Evolutionary conservation across 352 stramenopile species (phyloP).

Genomic region (Phytophthora kernoviae): DNA sequence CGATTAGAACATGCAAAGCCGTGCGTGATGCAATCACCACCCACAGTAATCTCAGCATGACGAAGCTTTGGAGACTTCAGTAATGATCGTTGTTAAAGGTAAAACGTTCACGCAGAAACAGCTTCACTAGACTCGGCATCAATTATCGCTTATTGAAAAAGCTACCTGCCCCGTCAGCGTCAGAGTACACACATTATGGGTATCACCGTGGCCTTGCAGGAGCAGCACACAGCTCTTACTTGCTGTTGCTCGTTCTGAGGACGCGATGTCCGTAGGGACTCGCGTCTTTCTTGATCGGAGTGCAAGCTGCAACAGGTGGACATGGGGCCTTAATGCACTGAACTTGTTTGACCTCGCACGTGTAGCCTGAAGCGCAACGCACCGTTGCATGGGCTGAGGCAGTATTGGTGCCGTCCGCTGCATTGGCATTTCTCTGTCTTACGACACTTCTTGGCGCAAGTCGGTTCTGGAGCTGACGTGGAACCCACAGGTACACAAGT

Average conservation of each 20-base stretch:
- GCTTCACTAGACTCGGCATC: too few species aligned
- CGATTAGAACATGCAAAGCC: too few species aligned
- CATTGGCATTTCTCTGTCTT: slow-evolving; percentile 24
- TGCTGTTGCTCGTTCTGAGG: slow-evolving; percentile 7
- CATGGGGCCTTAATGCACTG: slow-evolving; percentile 29
- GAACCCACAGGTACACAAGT: slow-evolving; percentile 19
- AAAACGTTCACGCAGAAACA: too few species aligned
- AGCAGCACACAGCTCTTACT: not conserved
- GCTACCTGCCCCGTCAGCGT: too few species aligned
- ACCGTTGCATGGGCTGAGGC: slow-evolving; percentile 23
- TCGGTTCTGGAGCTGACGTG: not conserved
- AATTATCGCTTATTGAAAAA: too few species aligned
- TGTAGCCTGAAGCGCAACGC: slow-evolving; percentile 18
- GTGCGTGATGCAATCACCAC: too few species aligned
- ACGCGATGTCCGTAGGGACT: slow-evolving; percentile 3
- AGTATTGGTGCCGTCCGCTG: slow-evolving; percentile 20
- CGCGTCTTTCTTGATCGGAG: slow-evolving; percentile 14
- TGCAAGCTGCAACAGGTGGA: slow-evolving; percentile 24
- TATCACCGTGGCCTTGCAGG: too few species aligned
- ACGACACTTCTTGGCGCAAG: slow-evolving; percentile 24
- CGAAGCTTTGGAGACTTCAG: too few species aligned
- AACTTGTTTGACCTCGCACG: slow-evolving; percentile 24
- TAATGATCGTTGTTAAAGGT: too few species aligned
- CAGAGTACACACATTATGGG: too few species aligned
- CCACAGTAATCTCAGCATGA: too few species aligned